A percentile compares a stretch with the other conserved stretches of the same genome.
Conservation (phyloP, 345 rosid species). For the Brassica rapa region DNA sequence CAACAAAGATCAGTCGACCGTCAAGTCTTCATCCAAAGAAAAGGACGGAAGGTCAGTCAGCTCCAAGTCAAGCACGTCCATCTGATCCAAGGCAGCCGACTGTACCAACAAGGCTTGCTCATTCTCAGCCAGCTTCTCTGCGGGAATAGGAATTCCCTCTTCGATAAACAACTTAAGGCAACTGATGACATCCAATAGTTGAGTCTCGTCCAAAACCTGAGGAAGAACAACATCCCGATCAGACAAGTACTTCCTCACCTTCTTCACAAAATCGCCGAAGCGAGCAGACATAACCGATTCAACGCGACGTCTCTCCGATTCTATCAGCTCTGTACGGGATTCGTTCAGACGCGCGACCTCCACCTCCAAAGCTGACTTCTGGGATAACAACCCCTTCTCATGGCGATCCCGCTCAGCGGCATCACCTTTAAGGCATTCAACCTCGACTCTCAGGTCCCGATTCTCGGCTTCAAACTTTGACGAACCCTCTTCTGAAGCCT, state of each 20-base stretch:
- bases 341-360: background rate
- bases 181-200: background rate
- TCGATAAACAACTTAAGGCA: too few relatives aligned
- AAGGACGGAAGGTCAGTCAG: too few relatives aligned
- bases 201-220: background rate
- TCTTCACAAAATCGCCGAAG: background rate
- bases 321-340: background rate
- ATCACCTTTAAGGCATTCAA: background rate
- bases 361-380: background rate
- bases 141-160: too few relatives aligned
- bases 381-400: background rate
- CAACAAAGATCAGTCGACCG: too few relatives aligned
- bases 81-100: too few relatives aligned
- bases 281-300: background rate
- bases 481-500: background rate
- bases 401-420: background rate
- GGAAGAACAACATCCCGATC: background rate
- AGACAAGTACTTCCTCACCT: too few relatives aligned
- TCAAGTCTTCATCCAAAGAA: too few relatives aligned
- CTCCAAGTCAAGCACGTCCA: too few relatives aligned
- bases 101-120: too few relatives aligned
- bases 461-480: too few relatives aligned
- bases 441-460: too few relatives aligned
- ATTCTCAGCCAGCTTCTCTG: too few relatives aligned
- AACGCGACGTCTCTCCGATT: background rate